These are phyloP conservation scores for Pulveroboletus sp. DNA, from an alignment of 768 basidiomycete species.

Conservation along the genomic window DNA sequence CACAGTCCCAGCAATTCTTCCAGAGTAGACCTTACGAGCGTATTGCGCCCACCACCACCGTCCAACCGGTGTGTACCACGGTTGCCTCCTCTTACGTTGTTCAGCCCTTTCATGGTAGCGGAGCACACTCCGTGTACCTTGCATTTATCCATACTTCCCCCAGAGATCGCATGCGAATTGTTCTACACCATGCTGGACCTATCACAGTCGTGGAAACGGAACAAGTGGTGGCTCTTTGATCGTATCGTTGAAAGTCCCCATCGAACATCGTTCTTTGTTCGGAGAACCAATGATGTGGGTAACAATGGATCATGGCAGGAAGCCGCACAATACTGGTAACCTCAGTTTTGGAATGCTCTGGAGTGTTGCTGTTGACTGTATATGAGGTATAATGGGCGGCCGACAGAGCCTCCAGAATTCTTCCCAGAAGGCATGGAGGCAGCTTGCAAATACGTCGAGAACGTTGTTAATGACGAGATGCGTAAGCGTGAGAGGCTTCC, in stretches of 20 bases:
- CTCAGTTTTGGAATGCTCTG: conserved; percentile 1
- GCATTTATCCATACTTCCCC: conserved; percentile 63
- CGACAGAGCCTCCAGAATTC: conserved; percentile 46
- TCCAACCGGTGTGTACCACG: conserved; percentile 32
- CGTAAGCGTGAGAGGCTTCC: conserved; percentile 53
- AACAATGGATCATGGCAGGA: conserved; percentile 56
- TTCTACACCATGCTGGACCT: conserved; percentile 68
- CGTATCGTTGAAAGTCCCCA: conserved; percentile 80
- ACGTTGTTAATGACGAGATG: conserved; percentile 67
- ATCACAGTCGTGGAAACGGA: conserved; percentile 60
- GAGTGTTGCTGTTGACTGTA: conserved; percentile 6
- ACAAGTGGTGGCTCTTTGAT: conserved; percentile 85
- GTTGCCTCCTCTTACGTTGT: conserved; percentile 57
- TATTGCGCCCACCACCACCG: conserved; percentile 48
- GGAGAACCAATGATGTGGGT: conserved; percentile 42
- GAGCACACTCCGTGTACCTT: conserved; percentile 72
- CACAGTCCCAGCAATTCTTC: conserved; percentile 12
- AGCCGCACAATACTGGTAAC: conserved; percentile 71
- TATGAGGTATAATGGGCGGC: conserved; percentile 74
- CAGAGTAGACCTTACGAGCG: conserved; percentile 45
- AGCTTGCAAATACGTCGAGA: conserved; percentile 67
- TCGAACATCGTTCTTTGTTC: conserved; percentile 70
- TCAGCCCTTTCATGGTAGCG: conserved; percentile 58
- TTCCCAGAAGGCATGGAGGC: conserved; percentile 75
- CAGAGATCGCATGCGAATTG: conserved; percentile 67